Evolutionary conservation across 768 basidiomycete species (phyloP), one percentile per base, ranked within the genome.

Genomic region (Kwoniella dendrophila): DNA sequence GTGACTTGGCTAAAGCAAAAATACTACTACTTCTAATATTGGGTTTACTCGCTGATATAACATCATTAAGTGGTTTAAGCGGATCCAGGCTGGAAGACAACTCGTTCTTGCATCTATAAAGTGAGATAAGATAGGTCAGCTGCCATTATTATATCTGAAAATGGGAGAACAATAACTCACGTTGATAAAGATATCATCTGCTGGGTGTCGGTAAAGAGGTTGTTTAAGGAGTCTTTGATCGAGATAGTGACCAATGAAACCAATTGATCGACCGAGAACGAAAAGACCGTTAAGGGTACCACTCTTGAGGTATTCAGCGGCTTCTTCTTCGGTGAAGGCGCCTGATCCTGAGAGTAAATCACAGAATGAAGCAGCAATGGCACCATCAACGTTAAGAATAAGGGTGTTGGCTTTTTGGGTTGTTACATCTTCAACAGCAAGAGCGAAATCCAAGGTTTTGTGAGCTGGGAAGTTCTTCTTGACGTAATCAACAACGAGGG

Each of bases 331-430:
- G 0, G 89, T 91, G 85, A 99, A 97, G 7, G 94, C 94, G 60
- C 94, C 94, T 56, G 85, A 87, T 79, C 93, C 91, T 38, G 89
- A 86, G 66, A 96, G 86, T 53, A 97, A 85, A 81, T 97, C 94
- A 68, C 94, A 92, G 83, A 96, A 96, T 83, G 90, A 94, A 63
- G 91, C 93, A 41, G 92, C 92, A 66, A 95, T 92, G 81, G 73
- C 71, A 34, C 92, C 93, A 66, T 96, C 94, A 67, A 97, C 92
- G 81, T 97, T 98, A 59, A 97, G 84, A 82, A 97, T 95, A 74
- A 95, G 88, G 45, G 92, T 95, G 79, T 95, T 93, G 84, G 97
- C 96, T 88, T 99, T 99, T 57, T 91, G 82, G 44, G 92, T 93
- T 40, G 95, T 97, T 62, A 98, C 94, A 81, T 90, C 92, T 85